Evolutionary conservation across 2,329 filamentous ascomycete species (phyloP).

Genomic region (Nemania bipapillata): DNA sequence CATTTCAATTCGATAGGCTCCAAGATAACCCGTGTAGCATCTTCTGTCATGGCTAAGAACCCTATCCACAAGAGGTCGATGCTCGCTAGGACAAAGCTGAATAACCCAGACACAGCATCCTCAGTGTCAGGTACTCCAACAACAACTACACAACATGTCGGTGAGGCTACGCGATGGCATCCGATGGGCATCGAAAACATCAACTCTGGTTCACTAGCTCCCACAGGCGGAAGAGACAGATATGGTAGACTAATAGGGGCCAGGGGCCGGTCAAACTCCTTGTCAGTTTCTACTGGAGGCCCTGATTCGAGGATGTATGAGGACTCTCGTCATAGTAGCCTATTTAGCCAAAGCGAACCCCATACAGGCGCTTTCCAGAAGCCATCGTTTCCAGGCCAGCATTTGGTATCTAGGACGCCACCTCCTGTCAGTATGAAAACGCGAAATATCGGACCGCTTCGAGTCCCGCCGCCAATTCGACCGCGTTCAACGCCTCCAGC

Average conservation of each 20-base stretch:
- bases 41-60: slow-evolving; percentile 49
- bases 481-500: slow-evolving; percentile 52
- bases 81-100: slow-evolving; percentile 33
- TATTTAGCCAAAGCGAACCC: slow-evolving; percentile 28
- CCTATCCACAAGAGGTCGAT: slow-evolving; percentile 52
- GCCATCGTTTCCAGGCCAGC: slow-evolving; percentile 27
- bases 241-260: background rate
- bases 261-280: slow-evolving; percentile 28
- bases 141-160: background rate
- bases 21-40: slow-evolving; percentile 43
- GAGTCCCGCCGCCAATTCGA: slow-evolving; percentile 53
- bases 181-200: background rate
- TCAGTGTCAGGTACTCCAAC: background rate
- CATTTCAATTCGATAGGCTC: slow-evolving; percentile 40
- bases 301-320: background rate
- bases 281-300: slow-evolving; percentile 12
- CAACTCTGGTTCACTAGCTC: background rate
- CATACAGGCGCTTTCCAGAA: slow-evolving; percentile 35
- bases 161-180: background rate
- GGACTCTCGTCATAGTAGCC: slow-evolving; percentile 14
- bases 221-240: slow-evolving; percentile 13
- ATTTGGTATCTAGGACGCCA: slow-evolving; percentile 51
- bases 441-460: slow-evolving; percentile 51
- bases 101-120: background rate
- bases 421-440: slow-evolving; percentile 59